Percentiles rank a stretch among this genome's conserved stretches.
Evolutionary conservation across 495 filamentous ascomycete genomes (phyloP).

Genomic region (Evernia prunastri): DNA sequence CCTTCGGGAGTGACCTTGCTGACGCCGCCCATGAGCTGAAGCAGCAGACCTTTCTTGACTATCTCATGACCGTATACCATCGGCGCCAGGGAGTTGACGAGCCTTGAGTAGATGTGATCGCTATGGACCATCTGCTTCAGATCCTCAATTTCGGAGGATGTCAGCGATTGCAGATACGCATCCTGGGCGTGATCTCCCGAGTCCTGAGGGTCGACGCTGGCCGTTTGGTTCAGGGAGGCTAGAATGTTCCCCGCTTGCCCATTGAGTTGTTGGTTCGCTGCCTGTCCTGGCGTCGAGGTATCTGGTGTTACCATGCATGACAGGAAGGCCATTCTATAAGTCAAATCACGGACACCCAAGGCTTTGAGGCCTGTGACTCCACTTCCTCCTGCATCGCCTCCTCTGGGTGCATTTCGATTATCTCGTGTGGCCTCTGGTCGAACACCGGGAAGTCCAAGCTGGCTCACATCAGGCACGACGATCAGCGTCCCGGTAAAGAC

Average conservation of each 20-base stretch:
- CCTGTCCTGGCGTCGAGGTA: conserved; percentile 66
- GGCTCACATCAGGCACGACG: conserved; percentile 94
- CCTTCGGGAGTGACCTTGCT: conserved; percentile 80
- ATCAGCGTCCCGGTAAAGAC: conserved; percentile 96
- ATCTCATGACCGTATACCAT: conserved; percentile 97
- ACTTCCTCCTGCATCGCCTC: conserved; percentile 69
- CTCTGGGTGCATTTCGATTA: conserved; percentile 61
- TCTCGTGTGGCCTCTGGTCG: conserved; percentile 81
- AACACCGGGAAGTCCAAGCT: conserved; percentile 84
- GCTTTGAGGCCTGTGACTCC: conserved; percentile 87
- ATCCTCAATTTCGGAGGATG: conserved; percentile 79
- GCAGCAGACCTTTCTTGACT: conserved; percentile 92
- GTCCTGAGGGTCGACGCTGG: conserved; percentile 54
- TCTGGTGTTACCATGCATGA: conserved; percentile 96
- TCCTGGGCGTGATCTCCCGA: conserved; percentile 81
- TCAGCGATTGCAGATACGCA: conserved; percentile 76
- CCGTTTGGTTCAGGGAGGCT: conserved; percentile 67
- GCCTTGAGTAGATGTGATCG: conserved; percentile 86
- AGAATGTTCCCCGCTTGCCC: conserved; percentile 74
- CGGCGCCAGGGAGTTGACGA: conserved; percentile 92
- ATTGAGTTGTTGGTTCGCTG: conserved; percentile 56
- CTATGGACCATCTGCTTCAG: conserved; percentile 88
- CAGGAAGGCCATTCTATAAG: conserved; percentile 95
- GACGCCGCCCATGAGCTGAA: conserved; percentile 91
- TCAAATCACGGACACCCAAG: conserved; percentile 89